Evolutionary conservation across 1,284 basidiomycete genomes (phyloP), one percentile per base, ranked within the genome.

Genomic region (Heterobasidion annosum): DNA sequence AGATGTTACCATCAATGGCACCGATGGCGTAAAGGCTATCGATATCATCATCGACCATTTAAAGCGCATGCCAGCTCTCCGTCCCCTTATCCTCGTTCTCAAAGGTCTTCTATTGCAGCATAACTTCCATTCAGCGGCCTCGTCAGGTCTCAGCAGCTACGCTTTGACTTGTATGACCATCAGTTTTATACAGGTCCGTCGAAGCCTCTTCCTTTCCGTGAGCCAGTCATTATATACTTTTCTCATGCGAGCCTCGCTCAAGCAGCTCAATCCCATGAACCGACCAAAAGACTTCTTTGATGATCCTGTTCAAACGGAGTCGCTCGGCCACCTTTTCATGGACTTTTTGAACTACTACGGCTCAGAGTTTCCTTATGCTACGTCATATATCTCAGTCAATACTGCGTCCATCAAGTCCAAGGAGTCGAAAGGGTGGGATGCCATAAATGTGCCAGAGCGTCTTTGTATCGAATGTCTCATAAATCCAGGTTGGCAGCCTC

Each of bases 91-190:
- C 1, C 67, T 91, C 51, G 74, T 85, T n/a, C 66, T 88, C 60
- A 93, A 93, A 67, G 75, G 76, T 2, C 85, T 89, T 59, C 72
- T 93, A 34, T 72, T 73, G 18, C 81, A 85, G 59, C 69, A 82
- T 51, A 73, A 74, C 5, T 78, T 93, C 68, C 87, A 88, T 64
- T 83, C 88, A 62, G 85, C 91, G 3, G 83, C 81, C 49, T 78
- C 77, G 6, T 79, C 82, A 15, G 88, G 89, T 0, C 65, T 93
- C 8, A 85, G 88, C 19, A 87, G 85, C 67, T 93, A 91, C 69
- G 79, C 81, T 8, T 73, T 88, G 53, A 85, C 84, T 45, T 83
- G 82, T 60, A 71, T 91, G 64, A 82, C 82, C 49, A 80, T 91
- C 58, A 83, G 75, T 58, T 91, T 92, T 63, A 70, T 93, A 7